Evolutionary conservation across 495 filamentous ascomycete species (phyloP).

Genomic region (Cairneyella variabilis): DNA sequence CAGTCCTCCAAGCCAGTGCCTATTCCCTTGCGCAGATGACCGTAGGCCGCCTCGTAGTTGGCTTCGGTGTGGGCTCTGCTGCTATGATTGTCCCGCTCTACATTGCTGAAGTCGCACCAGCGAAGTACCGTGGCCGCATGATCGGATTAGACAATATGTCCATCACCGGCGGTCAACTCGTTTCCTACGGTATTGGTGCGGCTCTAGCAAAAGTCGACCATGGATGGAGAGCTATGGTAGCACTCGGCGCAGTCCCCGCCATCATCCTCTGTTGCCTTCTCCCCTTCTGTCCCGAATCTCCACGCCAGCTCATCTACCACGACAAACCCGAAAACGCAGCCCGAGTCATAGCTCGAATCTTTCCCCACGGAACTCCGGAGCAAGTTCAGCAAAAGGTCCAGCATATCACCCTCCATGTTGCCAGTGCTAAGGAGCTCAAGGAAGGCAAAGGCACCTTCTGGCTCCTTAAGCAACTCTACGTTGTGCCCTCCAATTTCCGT

Average conservation of each 20-base stretch:
- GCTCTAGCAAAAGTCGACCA: slow-evolving; percentile 42
- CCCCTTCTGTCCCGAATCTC: slow-evolving; percentile 47
- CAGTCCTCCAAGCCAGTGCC: slow-evolving; percentile 40
- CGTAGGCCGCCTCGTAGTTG: slow-evolving; percentile 46
- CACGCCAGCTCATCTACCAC: slow-evolving; percentile 47
- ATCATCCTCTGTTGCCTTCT: slow-evolving; percentile 40
- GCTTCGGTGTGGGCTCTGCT: slow-evolving; percentile 49
- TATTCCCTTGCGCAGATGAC: slow-evolving; percentile 45
- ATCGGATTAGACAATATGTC: slow-evolving; percentile 53
- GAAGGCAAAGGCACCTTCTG: slow-evolving; percentile 32
- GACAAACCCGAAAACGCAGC: slow-evolving; percentile 37
- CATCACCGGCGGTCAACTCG: slow-evolving; percentile 48
- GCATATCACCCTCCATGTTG: slow-evolving; percentile 33
- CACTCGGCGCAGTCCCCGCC: slow-evolving; percentile 44
- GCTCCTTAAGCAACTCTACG: slow-evolving; percentile 43
- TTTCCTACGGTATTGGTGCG: slow-evolving; percentile 49
- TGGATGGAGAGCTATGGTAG: slow-evolving; percentile 50
- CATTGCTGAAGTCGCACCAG: slow-evolving; percentile 46
- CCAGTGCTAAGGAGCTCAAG: slow-evolving; percentile 35
- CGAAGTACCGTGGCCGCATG: slow-evolving; percentile 49
- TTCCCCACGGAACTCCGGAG: slow-evolving; percentile 30
- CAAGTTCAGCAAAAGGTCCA: slow-evolving; percentile 38
- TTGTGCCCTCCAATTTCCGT: slow-evolving; percentile 39
- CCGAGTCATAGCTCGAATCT: slow-evolving; percentile 36
- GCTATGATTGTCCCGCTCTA: slow-evolving; percentile 44